Evolutionary conservation across 2,329 filamentous ascomycete species (phyloP), one percentile per base, ranked within the genome.

Genomic region (Talaromyces sp.): DNA sequence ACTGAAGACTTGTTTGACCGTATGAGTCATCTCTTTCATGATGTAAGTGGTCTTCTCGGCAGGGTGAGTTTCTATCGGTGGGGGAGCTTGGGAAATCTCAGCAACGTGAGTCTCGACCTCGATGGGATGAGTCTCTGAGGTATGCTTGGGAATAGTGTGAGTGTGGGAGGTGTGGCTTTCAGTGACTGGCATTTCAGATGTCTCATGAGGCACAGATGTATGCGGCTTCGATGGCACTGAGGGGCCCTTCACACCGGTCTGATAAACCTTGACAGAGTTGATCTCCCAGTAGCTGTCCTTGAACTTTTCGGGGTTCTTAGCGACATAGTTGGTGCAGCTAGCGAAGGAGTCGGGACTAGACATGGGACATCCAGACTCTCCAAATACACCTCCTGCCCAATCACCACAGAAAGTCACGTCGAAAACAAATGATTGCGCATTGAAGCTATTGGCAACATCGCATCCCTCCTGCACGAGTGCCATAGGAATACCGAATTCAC

Each of bases 271-370:
- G 67, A 91, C 77, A 19, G 80, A 86, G 69, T 88, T 88, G 72
- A 96, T 82, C 54, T 86, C 77, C 89, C 90, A 96, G 76, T 88
- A 95, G 1, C 89, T 83, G 35, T 94, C 80, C 45, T 76, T 71
- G 70, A 93, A 96, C 20, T 79, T 86, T 8, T 73, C 67, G 0
- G 91, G 88, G 70, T 93, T 88, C 57, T 80, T 74, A 40, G 80
- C 80, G 22, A 96, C 91, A 69, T 85, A 96, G 29, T 85, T 83
- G 33, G 85, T 71, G 75, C 92, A 96, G 61, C 69, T 72, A 35
- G 71, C 75, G 88, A 94, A 10, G 80, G 87, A 46, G 73, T 62
- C 11, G 82, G 78, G 44, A 78, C 75, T 11, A 77, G 75, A 73
- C 87, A 92, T 80, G 0, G 70, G 67, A 60, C 86, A 82, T 30